Evolutionary conservation across 257 asterid species (phyloP), one percentile per base, ranked within the genome.

Genomic region (Lithospermum erythrorhizon): DNA sequence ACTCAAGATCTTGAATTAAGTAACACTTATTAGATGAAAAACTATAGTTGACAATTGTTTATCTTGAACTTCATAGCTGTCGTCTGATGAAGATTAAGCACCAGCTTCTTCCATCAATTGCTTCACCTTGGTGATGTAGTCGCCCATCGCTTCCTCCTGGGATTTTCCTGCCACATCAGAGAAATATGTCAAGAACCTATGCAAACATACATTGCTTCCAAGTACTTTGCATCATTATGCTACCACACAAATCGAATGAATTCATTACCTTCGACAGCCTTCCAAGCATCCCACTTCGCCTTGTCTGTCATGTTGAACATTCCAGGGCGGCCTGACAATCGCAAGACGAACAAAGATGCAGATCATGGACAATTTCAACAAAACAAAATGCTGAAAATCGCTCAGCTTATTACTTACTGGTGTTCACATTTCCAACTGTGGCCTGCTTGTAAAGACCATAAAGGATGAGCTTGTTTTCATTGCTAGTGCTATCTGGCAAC

Each of bases 231-330:
- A 21, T 21, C 1, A 55, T 21, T 21, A 21, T 20, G 19, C 18
- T 20, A 27, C 8, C 4, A 18, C 17, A 9, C 17, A 41, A 61
- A 20, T 15, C 21, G 17, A n/a, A 55, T 53, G 55, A 29, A 32
- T 51, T 27, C 18, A 41, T 60, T 73, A 91, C 96, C 98, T 82
- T 88, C 96, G 68, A 81, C 89, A 30, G 85, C 89, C 80, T 91
- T 91, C 98, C 98, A 91, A 2, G 96, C 96, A 72, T 91, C 98
- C 98, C 98, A 91, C 79, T 91, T 91, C 47, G 95, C 95, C 75
- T 88, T 77, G 59, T 86, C 96, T 81, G 70, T 88, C 95, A 68
- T 58, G 79, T 73, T 77, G 67, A 91, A 81, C 1, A 91, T 65
- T 62, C 98, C 96, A 10, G 98, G 98, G 41, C 96, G 98, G 72